Conservation (phyloP, 352 stramenopile genomes). For the Globisporangium cylindrosporum region DNA sequence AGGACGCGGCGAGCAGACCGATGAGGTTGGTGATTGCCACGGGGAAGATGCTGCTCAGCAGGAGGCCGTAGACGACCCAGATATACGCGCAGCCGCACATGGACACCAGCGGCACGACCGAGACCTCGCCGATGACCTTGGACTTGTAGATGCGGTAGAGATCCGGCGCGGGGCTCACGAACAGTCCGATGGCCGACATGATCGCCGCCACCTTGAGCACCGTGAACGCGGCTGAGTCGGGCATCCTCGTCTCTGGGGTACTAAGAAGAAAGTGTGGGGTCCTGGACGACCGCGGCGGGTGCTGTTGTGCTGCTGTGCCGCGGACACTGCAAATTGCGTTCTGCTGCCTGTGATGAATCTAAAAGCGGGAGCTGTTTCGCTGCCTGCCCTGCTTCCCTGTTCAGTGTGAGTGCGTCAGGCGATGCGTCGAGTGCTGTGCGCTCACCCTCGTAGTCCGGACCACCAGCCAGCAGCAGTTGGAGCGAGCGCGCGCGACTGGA, state of each 20-base stretch:
- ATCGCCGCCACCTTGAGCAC: conserved; percentile 10
- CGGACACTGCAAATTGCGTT: not conserved
- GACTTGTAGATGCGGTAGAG: conserved; percentile 13
- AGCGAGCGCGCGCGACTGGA: not conserved
- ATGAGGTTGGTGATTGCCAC: conserved; percentile 12
- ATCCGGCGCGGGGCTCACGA: conserved; percentile 11
- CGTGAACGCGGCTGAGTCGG: conserved; percentile 9
- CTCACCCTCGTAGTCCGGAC: not conserved
- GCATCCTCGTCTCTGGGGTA: not conserved
- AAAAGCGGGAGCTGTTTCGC: not conserved
- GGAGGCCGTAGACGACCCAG: conserved; percentile 11
- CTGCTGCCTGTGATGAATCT: not conserved
- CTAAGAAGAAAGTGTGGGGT: not conserved
- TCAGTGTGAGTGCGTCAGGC: not conserved
- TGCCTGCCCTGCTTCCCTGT: not conserved
- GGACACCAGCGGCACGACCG: conserved; percentile 12
- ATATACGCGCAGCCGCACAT: conserved; percentile 10
- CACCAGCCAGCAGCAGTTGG: not conserved
- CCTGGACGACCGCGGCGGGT: not conserved
- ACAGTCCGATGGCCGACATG: conserved; percentile 5
- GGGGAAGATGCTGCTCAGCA: conserved; percentile 13
- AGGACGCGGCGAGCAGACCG: not conserved
- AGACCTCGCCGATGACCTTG: conserved; percentile 15
- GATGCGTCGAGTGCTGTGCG: not conserved
- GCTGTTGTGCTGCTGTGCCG: too few species aligned